Conservation (phyloP, 1,284 basidiomycete genomes). For the Marasmius oreades region DNA sequence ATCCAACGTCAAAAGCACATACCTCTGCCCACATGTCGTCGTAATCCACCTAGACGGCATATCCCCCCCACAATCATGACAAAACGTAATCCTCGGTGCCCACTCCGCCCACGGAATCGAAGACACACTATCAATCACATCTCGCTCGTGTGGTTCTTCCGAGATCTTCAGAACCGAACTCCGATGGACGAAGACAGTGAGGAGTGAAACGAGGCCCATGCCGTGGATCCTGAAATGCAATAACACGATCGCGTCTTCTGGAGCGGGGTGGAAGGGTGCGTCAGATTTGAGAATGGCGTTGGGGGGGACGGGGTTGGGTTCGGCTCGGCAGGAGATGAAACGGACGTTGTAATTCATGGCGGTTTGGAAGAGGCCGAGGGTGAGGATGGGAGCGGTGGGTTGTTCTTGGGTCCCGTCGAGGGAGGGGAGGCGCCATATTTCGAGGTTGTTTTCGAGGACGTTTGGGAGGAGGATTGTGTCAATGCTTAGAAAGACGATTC, state of each 20-base stretch:
- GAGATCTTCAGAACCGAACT: slow-evolving; percentile 24
- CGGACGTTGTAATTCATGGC: slow-evolving; percentile 21
- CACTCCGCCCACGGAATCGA: slow-evolving; percentile 36
- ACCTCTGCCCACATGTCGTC: slow-evolving; percentile 43
- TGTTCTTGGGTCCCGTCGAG: slow-evolving; percentile 6
- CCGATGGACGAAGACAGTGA: slow-evolving; percentile 40
- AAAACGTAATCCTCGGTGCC: slow-evolving; percentile 39
- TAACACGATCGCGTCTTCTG: slow-evolving; percentile 36
- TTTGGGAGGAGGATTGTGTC: slow-evolving; percentile 40
- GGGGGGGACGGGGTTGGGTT: slow-evolving; percentile 39
- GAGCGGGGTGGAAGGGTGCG: slow-evolving; percentile 29
- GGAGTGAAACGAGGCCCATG: slow-evolving; percentile 16
- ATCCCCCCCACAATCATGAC: slow-evolving; percentile 33
- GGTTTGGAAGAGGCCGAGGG: slow-evolving; percentile 34
- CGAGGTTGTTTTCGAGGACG: slow-evolving; percentile 28
- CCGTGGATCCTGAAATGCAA: slow-evolving; percentile 33
- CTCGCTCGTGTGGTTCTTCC: background rate
- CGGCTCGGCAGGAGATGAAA: slow-evolving; percentile 37
- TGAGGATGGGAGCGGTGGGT: slow-evolving; percentile 21
- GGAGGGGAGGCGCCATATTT: slow-evolving; percentile 36
- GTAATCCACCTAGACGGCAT: slow-evolving; percentile 45
- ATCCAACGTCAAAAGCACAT: slow-evolving; percentile 23
- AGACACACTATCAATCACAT: slow-evolving; percentile 2
- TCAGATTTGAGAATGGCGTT: slow-evolving; percentile 8
- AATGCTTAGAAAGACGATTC: slow-evolving; percentile 38